Percentiles rank a stretch among this genome's conserved stretches.
Evolutionary conservation across 2,329 filamentous ascomycete genomes (phyloP).

Genomic region (Alternaria sp.): DNA sequence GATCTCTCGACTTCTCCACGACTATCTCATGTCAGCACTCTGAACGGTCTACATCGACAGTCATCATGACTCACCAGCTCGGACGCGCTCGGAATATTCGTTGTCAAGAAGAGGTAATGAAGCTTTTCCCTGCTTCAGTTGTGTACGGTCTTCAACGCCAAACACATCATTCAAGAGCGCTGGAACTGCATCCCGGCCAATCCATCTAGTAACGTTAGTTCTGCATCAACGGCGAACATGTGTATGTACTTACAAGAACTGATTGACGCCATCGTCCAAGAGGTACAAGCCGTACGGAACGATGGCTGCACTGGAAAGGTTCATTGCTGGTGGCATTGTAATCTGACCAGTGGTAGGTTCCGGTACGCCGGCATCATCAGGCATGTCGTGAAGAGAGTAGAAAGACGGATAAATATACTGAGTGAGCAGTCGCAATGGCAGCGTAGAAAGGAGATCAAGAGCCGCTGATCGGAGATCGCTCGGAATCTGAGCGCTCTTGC

Average conservation of each 20-base stretch:
- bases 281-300: constrained; percentile 92
- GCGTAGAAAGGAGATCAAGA: constrained; percentile 90
- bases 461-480: constrained; percentile 88
- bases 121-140: constrained; percentile 90
- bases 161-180: constrained; percentile 91
- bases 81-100: constrained; percentile 94
- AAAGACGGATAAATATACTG: constrained; percentile 76
- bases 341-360: constrained; percentile 89
- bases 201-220: constrained; percentile 64
- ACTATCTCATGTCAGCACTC: constrained; percentile 63
- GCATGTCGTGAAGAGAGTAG: constrained; percentile 74
- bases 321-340: constrained; percentile 81
- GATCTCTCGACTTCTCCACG: constrained; percentile 89
- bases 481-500: constrained; percentile 52
- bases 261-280: constrained; percentile 95
- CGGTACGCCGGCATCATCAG: constrained; percentile 86
- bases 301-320: constrained; percentile 86
- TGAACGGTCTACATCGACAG: background rate
- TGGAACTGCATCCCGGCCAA: constrained; percentile 90
- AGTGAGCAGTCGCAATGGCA: constrained; percentile 87
- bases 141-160: constrained; percentile 80
- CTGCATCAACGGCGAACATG: background rate
- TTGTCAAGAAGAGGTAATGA: constrained; percentile 87
- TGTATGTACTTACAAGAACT: constrained; percentile 70
- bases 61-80: constrained; percentile 50